Evolutionary conservation across 140 eudicot genomes (phyloP), one percentile per base, ranked within the genome.

Genomic region (Flaveria floridana): DNA sequence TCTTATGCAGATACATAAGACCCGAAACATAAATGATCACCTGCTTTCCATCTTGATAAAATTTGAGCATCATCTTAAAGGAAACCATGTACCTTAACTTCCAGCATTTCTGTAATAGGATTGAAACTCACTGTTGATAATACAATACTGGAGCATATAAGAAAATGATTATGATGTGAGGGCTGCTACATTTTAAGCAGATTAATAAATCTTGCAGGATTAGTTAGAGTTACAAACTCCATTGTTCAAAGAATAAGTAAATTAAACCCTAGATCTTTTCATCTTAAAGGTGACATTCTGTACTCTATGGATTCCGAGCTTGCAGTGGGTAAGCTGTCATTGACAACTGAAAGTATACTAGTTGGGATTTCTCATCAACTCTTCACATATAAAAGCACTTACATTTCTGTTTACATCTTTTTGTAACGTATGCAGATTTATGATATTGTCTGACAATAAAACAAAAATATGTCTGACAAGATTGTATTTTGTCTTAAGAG

Each of bases 121-220:
- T 41, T 21, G 59, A 26, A 46, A 15, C 59, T 11, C 58, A 18
- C 37, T 72, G 68, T 39, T 72, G 68, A 73, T 14, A 39, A 14
- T 15, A 34, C 7, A 6, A 7, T 57, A 8, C 46, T 41, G 57
- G 78, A 58, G 78, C 14, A 19, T 52, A 37, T 70, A 48, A 65
- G 63, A 63, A 26, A 41, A 10, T 9, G 30, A 19, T 72, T 53
- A 72, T 21, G 12, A 72, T 4, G 75, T 28, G 75, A 71, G 47
- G 66, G 47, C 37, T 18, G 19, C 23, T 34, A 19, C 4, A 23
- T 37, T 37, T 6, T 19, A 25, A 73, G 46, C 58, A 44, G 50
- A 74, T 23, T 61, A 26, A 71, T 28, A 74, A 62, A 47, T 61
- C 20, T 26, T 47, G 72, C 14, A 46, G 78, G 58, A 62, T 10